Percentiles rank a stretch among this genome's conserved stretches.
These are phyloP conservation scores for Skeletonema menzelii DNA, from an alignment of 108 stramenopile genomes.

Conservation along the genomic window DNA sequence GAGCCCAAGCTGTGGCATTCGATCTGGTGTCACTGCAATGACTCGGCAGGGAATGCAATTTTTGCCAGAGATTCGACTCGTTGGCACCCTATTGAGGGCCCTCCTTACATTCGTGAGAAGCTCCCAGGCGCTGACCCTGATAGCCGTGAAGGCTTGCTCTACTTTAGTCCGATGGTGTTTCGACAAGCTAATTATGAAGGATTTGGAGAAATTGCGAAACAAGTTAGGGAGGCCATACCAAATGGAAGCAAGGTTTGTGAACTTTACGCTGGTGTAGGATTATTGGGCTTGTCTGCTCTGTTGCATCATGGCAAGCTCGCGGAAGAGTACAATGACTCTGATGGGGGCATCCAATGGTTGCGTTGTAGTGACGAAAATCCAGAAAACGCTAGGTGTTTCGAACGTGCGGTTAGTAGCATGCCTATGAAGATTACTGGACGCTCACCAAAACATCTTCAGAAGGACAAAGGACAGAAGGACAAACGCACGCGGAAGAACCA, in stretches of 20 bases:
- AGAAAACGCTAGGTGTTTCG: constrained; percentile 84
- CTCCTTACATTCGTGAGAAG: constrained; percentile 78
- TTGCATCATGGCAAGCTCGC: constrained; percentile 55
- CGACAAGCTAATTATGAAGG: constrained; percentile 95
- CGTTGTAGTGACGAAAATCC: constrained; percentile 96
- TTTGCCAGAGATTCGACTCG: constrained; percentile 57
- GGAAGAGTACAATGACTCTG: constrained; percentile 15
- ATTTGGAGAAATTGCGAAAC: constrained; percentile 84
- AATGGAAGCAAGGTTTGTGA: constrained; percentile 82
- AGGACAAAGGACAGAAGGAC: constrained; percentile 11
- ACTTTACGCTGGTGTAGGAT: constrained; percentile 94
- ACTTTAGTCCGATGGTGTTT: constrained; percentile 91
- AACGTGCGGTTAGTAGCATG: constrained; percentile 57
- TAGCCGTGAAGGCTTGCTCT: constrained; percentile 56
- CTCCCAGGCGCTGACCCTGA: constrained; percentile 50
- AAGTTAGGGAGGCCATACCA: constrained; percentile 70
- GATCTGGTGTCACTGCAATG: constrained; percentile 88
- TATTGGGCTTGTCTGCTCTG: constrained; percentile 87
- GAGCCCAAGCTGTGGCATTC: constrained; percentile 78
- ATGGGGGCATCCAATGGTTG: constrained; percentile 60
- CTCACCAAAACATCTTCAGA: constrained; percentile 20
- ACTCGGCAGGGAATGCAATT: constrained; percentile 64
- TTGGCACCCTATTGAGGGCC: constrained; percentile 76
- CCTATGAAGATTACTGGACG: constrained; percentile 41
- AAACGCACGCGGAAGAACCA: constrained; percentile 2